These are phyloP conservation scores for Dichotomocladium elegans DNA, from an alignment of 371 early-diverging fungal genomes.

Conservation along the genomic window DNA sequence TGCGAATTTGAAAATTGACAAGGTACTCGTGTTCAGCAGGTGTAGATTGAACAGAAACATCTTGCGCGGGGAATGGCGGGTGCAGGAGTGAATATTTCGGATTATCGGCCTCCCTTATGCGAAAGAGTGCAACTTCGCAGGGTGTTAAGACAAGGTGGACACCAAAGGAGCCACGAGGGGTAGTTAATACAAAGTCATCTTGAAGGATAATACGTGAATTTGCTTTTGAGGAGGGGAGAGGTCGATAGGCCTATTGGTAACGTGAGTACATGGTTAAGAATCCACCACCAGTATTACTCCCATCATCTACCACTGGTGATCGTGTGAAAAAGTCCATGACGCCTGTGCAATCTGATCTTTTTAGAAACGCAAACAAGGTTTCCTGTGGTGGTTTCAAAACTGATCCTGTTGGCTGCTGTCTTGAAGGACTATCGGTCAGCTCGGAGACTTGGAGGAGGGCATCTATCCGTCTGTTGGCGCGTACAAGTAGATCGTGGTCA, in stretches of 20 bases:
- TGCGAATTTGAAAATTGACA: slow-evolving; percentile 13
- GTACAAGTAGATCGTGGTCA: slow-evolving; percentile 31
- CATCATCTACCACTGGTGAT: no score
- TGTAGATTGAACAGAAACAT: slow-evolving; percentile 17
- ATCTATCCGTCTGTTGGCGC: slow-evolving; percentile 38
- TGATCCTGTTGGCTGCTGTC: no score
- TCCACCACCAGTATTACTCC: no score
- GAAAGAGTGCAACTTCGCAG: background rate
- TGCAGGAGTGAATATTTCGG: slow-evolving; percentile 7
- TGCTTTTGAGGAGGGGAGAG: background rate
- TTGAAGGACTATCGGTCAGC: no score
- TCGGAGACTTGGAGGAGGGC: slow-evolving; percentile 31
- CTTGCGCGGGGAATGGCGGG: slow-evolving; percentile 14
- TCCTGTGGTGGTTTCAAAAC: no score
- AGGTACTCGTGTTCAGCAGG: slow-evolving; percentile 17
- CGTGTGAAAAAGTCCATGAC: no score
- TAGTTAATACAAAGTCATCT: slow-evolving; percentile 1
- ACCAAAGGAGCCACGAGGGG: background rate
- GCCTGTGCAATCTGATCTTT: no score
- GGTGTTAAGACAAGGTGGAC: background rate
- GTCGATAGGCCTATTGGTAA: background rate
- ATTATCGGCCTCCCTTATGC: background rate
- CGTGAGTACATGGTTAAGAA: no score
- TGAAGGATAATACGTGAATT: background rate
- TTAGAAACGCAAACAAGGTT: no score